A percentile compares a stretch with the other conserved stretches of the same genome.
These are phyloP conservation scores for Lecanicillium sp. DNA, from an alignment of 2,329 filamentous ascomycete genomes.

Conservation along the genomic window DNA sequence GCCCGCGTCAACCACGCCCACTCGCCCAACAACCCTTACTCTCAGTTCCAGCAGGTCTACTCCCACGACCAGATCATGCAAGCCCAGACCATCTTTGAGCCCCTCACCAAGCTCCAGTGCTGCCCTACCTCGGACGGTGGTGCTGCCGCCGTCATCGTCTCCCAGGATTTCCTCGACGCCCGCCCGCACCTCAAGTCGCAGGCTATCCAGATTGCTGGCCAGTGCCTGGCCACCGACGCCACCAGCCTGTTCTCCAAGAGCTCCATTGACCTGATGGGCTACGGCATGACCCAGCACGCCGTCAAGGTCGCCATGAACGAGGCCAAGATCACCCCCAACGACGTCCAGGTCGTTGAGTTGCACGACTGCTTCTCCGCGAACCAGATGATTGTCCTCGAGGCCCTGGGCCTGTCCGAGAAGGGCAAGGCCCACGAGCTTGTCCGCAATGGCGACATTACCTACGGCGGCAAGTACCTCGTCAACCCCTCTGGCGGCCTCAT, in stretches of 20 bases:
- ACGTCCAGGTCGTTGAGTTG: slow-evolving; percentile 80
- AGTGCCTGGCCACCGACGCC: slow-evolving; percentile 78
- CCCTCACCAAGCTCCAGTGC: slow-evolving; percentile 96
- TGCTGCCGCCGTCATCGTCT: slow-evolving; percentile 82
- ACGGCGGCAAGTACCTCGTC: slow-evolving; percentile 74
- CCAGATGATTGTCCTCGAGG: slow-evolving; percentile 85
- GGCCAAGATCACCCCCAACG: slow-evolving; percentile 57
- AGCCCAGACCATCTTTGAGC: slow-evolving; percentile 70
- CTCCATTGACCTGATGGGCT: slow-evolving; percentile 83
- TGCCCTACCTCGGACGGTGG: slow-evolving; percentile 92
- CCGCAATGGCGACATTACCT: slow-evolving; percentile 79
- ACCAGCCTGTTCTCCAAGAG: slow-evolving; percentile 70
- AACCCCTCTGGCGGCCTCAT: slow-evolving; percentile 94
- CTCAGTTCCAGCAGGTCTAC: slow-evolving; percentile 94
- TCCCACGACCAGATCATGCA: slow-evolving; percentile 73
- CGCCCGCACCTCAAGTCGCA: slow-evolving; percentile 73
- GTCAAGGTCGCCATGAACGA: slow-evolving; percentile 63
- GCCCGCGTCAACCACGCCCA: slow-evolving; percentile 88
- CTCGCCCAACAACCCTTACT: slow-evolving; percentile 88
- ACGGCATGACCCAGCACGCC: slow-evolving; percentile 71
- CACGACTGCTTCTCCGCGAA: slow-evolving; percentile 97
- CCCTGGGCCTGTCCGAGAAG: slow-evolving; percentile 65
- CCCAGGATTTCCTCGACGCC: slow-evolving; percentile 77
- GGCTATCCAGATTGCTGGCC: slow-evolving; percentile 83
- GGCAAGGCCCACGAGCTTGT: slow-evolving; percentile 93